A percentile compares a stretch with the other conserved stretches of the same genome.
Evolutionary conservation across 2,329 filamentous ascomycete species (phyloP).

Genomic region (Cercospora sp.): DNA sequence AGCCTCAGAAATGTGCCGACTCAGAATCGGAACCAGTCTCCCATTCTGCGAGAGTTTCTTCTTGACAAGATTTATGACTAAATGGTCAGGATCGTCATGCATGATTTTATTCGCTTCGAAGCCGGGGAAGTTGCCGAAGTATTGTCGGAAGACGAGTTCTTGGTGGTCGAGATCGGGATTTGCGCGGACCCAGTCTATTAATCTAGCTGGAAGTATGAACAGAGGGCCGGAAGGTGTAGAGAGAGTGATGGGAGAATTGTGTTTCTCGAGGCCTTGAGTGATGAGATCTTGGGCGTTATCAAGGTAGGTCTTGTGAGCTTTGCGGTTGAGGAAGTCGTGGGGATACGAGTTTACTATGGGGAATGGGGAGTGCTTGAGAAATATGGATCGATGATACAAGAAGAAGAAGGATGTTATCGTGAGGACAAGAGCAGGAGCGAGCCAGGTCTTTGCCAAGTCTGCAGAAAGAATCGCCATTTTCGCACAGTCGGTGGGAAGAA

Average conservation of each 20-base stretch:
- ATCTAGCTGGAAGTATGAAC: constrained; percentile 8
- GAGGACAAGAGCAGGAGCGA: not conserved
- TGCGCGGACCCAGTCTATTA: constrained; percentile 8
- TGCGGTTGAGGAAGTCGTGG: not conserved
- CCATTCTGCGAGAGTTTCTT: constrained; percentile 25
- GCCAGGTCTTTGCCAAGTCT: not conserved
- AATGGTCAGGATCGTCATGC: constrained; percentile 9
- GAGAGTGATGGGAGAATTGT: constrained; percentile 6
- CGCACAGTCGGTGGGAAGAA: not conserved
- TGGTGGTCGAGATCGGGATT: constrained; percentile 29
- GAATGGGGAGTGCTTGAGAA: not conserved
- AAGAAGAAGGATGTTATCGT: not conserved
- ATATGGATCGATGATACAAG: not conserved
- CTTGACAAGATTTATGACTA: constrained; percentile 23
- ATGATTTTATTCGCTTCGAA: constrained; percentile 22
- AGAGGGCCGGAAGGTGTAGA: constrained; percentile 4
- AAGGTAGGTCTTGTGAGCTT: not conserved
- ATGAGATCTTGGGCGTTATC: not conserved
- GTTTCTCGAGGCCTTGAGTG: not conserved
- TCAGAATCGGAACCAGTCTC: constrained; percentile 18
- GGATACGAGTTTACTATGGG: not conserved
- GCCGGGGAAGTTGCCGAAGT: constrained; percentile 23
- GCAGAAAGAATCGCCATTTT: not conserved
- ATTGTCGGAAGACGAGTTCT: constrained; percentile 22
- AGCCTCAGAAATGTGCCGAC: constrained; percentile 7